phyloP scores from a whole-genome alignment of 2,329 filamentous ascomycete species.

The Hymenoscyphus scutula region DNA sequence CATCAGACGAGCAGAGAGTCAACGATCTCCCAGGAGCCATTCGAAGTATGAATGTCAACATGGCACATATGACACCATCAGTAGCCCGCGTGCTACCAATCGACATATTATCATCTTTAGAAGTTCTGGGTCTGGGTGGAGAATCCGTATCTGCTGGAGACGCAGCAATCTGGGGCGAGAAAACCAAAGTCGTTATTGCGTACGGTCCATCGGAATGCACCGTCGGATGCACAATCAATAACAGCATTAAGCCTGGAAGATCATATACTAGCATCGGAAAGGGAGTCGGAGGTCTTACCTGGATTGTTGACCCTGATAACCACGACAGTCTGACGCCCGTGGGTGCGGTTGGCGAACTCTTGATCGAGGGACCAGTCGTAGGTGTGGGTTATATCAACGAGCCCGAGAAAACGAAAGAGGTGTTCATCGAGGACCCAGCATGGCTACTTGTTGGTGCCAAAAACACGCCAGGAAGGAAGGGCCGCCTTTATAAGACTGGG shows the following conservation, averaged over 20 bases:
- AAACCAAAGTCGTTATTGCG: slow-evolving; percentile 40
- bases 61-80: slow-evolving; percentile 28
- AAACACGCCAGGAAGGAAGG: slow-evolving; percentile 38
- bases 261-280: slow-evolving; percentile 18
- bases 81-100: slow-evolving; percentile 24
- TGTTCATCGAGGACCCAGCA: slow-evolving; percentile 54
- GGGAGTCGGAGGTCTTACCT: slow-evolving; percentile 31
- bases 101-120: slow-evolving; percentile 23
- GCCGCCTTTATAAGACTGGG: slow-evolving; percentile 57
- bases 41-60: slow-evolving; percentile 23
- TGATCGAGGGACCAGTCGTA: slow-evolving; percentile 50
- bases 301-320: slow-evolving; percentile 35
- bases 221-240: slow-evolving; percentile 18
- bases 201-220: slow-evolving; percentile 40
- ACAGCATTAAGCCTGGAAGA: background rate
- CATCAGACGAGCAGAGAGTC: slow-evolving; percentile 39
- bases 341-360: slow-evolving; percentile 25
- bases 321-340: slow-evolving; percentile 19
- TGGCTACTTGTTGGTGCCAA: slow-evolving; percentile 47
- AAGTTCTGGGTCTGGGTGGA: slow-evolving; percentile 27
- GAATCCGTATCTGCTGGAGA: slow-evolving; percentile 38
- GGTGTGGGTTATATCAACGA: slow-evolving; percentile 60
- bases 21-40: slow-evolving; percentile 37
- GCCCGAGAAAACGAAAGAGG: slow-evolving; percentile 52
- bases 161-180: slow-evolving; percentile 38